Percentiles rank a stretch among this genome's conserved stretches.
Conservation (phyloP, 352 stramenopile species). For the Phytophthora capsici region DNA sequence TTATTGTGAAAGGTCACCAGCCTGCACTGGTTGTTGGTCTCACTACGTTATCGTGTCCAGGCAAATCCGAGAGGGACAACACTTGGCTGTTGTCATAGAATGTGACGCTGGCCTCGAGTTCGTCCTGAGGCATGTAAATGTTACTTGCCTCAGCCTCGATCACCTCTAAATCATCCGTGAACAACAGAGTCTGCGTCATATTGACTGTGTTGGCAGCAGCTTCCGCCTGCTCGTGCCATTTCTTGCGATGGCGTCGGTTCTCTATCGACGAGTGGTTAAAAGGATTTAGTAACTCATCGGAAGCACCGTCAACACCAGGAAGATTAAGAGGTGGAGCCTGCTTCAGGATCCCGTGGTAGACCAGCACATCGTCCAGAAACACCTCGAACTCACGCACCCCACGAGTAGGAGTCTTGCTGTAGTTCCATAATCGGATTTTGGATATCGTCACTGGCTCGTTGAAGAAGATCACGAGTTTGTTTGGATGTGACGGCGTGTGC, state of each 20-base stretch:
- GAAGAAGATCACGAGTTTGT: conserved; percentile 83
- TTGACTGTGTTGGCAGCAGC: conserved; percentile 47
- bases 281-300: conserved; percentile 1
- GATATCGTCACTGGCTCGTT: conserved; percentile 81
- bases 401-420: conserved; percentile 82
- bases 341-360: conserved; percentile 68
- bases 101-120: conserved; percentile 65
- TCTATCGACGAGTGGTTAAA: conserved; percentile 22
- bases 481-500: conserved; percentile 62
- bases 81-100: conserved; percentile 83
- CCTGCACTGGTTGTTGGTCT: conserved; percentile 63
- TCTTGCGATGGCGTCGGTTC: conserved; percentile 50
- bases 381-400: conserved; percentile 85
- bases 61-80: conserved; percentile 63
- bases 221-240: conserved; percentile 56
- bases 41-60: conserved; percentile 42
- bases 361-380: conserved; percentile 84
- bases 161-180: conserved; percentile 73
- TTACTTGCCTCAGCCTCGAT: conserved; percentile 54
- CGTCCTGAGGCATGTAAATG: conserved; percentile 70
- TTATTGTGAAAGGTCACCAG: conserved; percentile 10
- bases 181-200: conserved; percentile 77
- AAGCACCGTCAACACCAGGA: conserved; percentile 25
- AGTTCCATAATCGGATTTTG: conserved; percentile 88
- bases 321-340: conserved; percentile 48